phyloP scores from a whole-genome alignment of 108 stramenopile genomes.

The Stephanodiscus triporus region DNA sequence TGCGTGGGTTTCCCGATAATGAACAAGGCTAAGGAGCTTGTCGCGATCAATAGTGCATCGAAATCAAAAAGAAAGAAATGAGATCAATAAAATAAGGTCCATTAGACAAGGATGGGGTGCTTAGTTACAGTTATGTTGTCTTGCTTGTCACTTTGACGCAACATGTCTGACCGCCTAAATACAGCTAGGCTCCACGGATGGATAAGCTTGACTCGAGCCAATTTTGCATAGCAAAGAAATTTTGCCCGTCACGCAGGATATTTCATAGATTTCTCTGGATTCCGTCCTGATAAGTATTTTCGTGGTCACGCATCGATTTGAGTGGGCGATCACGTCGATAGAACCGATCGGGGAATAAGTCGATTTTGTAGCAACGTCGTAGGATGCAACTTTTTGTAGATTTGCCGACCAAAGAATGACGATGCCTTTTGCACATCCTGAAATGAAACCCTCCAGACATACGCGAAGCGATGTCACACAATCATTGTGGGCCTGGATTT shows the following conservation, averaged over 20 bases:
- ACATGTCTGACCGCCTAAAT: no score
- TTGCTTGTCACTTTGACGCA: not conserved
- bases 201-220: not conserved
- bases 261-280: conserved; percentile 60
- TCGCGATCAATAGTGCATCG: conserved; percentile 10
- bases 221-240: not conserved
- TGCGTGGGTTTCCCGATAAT: conserved; percentile 19
- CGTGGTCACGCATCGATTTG: conserved; percentile 28
- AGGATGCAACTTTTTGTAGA: conserved; percentile 55
- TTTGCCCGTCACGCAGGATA: conserved; percentile 28
- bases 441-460: conserved; percentile 53
- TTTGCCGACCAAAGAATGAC: conserved; percentile 59
- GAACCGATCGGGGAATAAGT: conserved; percentile 36
- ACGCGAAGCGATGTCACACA: conserved; percentile 36
- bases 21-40: conserved; percentile 11
- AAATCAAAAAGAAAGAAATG: not conserved
- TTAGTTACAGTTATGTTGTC: not conserved
- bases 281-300: conserved; percentile 63
- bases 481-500: conserved; percentile 59
- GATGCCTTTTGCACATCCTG: conserved; percentile 56
- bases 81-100: not conserved
- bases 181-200: no score
- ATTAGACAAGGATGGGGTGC: not conserved
- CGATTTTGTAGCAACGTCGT: conserved; percentile 45
- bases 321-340: conserved; percentile 49